Evolutionary conservation across 202 grass and related monocot species (phyloP), one percentile per base, ranked within the genome.

Genomic region (Setaria viridis): DNA sequence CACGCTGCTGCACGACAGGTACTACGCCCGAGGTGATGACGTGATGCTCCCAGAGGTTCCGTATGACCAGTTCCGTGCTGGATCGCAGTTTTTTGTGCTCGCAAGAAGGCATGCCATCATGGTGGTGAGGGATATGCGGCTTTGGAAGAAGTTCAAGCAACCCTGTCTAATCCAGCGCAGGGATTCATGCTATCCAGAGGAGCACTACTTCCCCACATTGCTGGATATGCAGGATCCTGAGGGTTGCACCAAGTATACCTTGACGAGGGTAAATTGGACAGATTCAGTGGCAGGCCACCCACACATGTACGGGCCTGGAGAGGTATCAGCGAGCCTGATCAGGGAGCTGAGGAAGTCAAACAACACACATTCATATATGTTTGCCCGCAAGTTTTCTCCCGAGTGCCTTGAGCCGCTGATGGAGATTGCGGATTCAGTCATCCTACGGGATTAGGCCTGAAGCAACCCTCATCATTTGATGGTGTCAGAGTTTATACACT

Each of bases 241-340:
- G 29, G 96, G 96, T 2, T 95, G 96, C 76, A 91, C 83, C 16
- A 88, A 77, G 73, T 92, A 98, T 82, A 94, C 93, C 32, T 63
- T 98, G n/a, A 98, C 93, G 1, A 91, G 91, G 76, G 96, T 98
- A 37, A 98, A 98, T 86, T 98, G 96, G 96, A 95, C 96, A 4
- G 91, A 98, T 70, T 87, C 86, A 25, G 90, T 98, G 19, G 91
- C 85, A 0, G 96, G 96, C 8, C 96, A 98, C 72, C 96, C 96
- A 6, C 96, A 95, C 70, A 89, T 59, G 9, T 98, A 98, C 37
- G 62, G 9, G 20, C 89, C 93, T 29, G 57, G 50, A 13, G 96
- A 95, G 84, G 91, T 95, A 43, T 85, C 76, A 0, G 84, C 81
- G 2, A 86, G 76, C 65, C 85, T 98, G 57, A 94, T 98, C 55